A percentile compares a stretch with the other conserved stretches of the same genome.
phyloP scores from a whole-genome alignment of 768 basidiomycete species.

The Tremella mesenterica region DNA sequence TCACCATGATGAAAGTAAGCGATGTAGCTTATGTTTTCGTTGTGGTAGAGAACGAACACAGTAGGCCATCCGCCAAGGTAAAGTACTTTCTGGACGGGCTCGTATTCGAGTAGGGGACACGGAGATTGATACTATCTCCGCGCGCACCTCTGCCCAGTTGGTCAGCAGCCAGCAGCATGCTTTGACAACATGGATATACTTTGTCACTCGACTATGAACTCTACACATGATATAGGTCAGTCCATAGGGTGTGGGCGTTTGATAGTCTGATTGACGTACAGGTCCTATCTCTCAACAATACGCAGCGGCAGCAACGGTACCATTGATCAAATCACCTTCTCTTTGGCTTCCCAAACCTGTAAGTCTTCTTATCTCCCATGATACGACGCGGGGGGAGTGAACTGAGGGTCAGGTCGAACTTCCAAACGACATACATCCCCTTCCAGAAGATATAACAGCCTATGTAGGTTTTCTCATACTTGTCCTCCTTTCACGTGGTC shows the following conservation, averaged over 20 bases:
- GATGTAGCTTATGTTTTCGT: background rate
- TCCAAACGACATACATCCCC: constrained; percentile 85
- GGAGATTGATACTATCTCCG: background rate
- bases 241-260: background rate
- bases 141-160: background rate
- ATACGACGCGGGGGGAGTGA: background rate
- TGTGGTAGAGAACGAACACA: too few species aligned
- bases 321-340: constrained; percentile 85
- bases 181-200: too few species aligned
- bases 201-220: background rate
- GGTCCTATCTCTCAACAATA: constrained; percentile 57
- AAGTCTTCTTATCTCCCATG: constrained; percentile 7
- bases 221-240: constrained; percentile 3
- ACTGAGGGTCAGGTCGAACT: constrained; percentile 59
- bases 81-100: background rate
- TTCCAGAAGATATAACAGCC: constrained; percentile 78
- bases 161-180: background rate
- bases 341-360: constrained; percentile 77
- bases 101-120: background rate
- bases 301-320: constrained; percentile 62
- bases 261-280: constrained; percentile 5
- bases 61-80: too few species aligned
- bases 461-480: constrained; percentile 55
- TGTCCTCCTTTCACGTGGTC: background rate
- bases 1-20: background rate